phyloP scores from a whole-genome alignment of 1,139 yeast genomes.

The Insectozyma bohioensis region DNA sequence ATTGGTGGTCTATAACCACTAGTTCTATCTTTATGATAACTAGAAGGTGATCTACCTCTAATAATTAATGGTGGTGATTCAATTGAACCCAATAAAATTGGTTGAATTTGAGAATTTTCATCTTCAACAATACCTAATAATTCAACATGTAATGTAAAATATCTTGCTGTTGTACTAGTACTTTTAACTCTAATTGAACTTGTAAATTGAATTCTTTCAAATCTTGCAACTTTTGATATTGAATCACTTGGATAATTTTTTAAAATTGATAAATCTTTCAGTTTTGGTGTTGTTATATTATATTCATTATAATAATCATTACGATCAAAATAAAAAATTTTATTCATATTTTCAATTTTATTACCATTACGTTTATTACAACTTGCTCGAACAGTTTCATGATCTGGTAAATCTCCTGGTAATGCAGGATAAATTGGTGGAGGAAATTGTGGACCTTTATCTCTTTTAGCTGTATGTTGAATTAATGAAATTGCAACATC shows the following conservation, averaged over 20 bases:
- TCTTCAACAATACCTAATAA: constrained; percentile 51
- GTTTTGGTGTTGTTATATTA: constrained; percentile 27
- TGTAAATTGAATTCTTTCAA: constrained; percentile 68
- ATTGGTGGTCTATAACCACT: constrained; percentile 31
- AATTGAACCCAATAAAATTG: constrained; percentile 38
- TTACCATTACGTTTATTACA: constrained; percentile 53
- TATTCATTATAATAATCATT: constrained; percentile 33
- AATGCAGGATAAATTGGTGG: constrained; percentile 61
- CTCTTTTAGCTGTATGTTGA: constrained; percentile 72
- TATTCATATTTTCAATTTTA: constrained; percentile 25
- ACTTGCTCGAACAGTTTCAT: constrained; percentile 55
- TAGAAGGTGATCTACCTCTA: constrained; percentile 69
- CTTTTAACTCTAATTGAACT: constrained; percentile 58
- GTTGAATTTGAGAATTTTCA: constrained; percentile 39
- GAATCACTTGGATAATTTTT: constrained; percentile 49
- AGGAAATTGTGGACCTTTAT: constrained; percentile 65
- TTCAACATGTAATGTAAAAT: constrained; percentile 55
- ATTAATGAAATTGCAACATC: constrained; percentile 49
- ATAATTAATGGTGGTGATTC: constrained; percentile 66
- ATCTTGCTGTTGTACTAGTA: constrained; percentile 43
- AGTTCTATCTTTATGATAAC: constrained; percentile 48
- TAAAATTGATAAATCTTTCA: constrained; percentile 31
- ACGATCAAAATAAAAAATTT: constrained; percentile 43
- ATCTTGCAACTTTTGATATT: constrained; percentile 61
- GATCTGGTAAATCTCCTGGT: constrained; percentile 60